Conservation (phyloP, 78 protist genomes). For the Dictyostelium discoideum region dicty_2.7 NC_007091.3:3305001-3305500, state of each 20-base stretch:
- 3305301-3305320: neutral
- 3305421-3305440: conserved; percentile 62
- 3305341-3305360: neutral
- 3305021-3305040: conserved; percentile 17
- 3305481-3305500: conserved; percentile 17
- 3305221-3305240: conserved; percentile 26
- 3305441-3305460: neutral
- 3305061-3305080: conserved; percentile 71
- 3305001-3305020: conserved; percentile 54
- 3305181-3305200: conserved; percentile 59
- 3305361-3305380: neutral
- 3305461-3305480: neutral
- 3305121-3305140: conserved; percentile 70
- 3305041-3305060: conserved; percentile 52
- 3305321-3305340: neutral
- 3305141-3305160: conserved; percentile 68
- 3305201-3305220: conserved; percentile 68
- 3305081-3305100: conserved; percentile 20
- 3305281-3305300: neutral
- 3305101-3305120: conserved; percentile 27
- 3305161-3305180: conserved; percentile 38
- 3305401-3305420: conserved; percentile 29
- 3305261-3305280: conserved; percentile 5
- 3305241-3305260: conserved; percentile 16
- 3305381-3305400: conserved; percentile 68